phyloP scores from a whole-genome alignment of 768 basidiomycete species.

The Russula vinacea region DNA sequence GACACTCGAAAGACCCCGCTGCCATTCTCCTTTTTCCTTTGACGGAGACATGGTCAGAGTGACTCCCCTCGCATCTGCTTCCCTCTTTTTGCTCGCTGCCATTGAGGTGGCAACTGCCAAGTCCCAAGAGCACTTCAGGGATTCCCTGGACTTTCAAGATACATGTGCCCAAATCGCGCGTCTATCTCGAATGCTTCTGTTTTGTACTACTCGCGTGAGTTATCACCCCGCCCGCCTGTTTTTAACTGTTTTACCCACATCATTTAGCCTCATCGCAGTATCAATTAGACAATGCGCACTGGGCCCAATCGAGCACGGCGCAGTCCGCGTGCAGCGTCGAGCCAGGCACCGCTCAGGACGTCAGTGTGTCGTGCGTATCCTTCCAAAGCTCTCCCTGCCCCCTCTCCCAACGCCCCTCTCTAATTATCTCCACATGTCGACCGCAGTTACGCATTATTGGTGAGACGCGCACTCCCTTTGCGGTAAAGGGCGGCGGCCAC shows the following conservation, averaged over 20 bases:
- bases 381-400: neutral
- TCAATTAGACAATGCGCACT: slow-evolving; percentile 19
- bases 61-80: neutral
- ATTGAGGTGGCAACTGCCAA: neutral
- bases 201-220: slow-evolving; percentile 19
- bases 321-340: slow-evolving; percentile 30
- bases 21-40: neutral
- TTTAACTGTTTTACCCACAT: neutral
- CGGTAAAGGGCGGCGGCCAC: slow-evolving; percentile 35
- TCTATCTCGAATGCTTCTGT: slow-evolving; percentile 13
- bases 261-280: slow-evolving; percentile 18
- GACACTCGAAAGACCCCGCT: neutral
- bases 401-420: no score
- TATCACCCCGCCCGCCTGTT: neutral
- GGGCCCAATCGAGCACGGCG: slow-evolving; percentile 18
- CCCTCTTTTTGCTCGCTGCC: neutral
- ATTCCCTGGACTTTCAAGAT: neutral
- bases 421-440: neutral
- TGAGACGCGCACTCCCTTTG: slow-evolving; percentile 22
- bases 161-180: slow-evolving; percentile 6
- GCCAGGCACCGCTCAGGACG: slow-evolving; percentile 29
- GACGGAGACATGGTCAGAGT: neutral
- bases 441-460: slow-evolving; percentile 17
- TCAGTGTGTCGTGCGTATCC: slow-evolving; percentile 23
- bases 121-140: neutral